A percentile compares a stretch with the other conserved stretches of the same genome.
Evolutionary conservation across 1,139 yeast species (phyloP).

Genomic region (Pichia cactophila): DNA sequence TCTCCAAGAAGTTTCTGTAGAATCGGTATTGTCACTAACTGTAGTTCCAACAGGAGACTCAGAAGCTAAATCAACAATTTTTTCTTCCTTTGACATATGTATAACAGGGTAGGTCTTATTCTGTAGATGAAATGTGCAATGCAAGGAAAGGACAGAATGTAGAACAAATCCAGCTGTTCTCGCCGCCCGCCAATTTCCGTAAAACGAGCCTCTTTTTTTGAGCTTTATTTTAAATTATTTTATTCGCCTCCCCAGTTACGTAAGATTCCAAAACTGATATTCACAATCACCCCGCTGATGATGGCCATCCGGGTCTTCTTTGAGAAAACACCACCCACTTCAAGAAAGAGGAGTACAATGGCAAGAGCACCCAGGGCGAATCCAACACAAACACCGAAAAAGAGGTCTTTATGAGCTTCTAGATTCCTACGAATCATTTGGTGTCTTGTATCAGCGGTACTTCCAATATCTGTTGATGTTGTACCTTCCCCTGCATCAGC

Average conservation of each 20-base stretch:
- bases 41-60: not conserved
- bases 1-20: slow-evolving; percentile 37
- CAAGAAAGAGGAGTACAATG: slow-evolving; percentile 46
- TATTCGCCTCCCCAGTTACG: slow-evolving; percentile 2
- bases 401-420: slow-evolving; percentile 46
- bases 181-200: too few relatives aligned
- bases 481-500: not conserved
- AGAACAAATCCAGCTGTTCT: too few relatives aligned
- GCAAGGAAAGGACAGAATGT: too few relatives aligned
- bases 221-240: too few relatives aligned
- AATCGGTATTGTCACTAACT: slow-evolving; percentile 1
- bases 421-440: slow-evolving; percentile 27
- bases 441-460: not conserved
- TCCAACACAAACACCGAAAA: slow-evolving; percentile 60
- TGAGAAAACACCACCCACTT: slow-evolving; percentile 47
- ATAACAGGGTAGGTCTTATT: not conserved
- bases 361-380: slow-evolving; percentile 58
- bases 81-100: not conserved
- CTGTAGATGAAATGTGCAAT: not conserved
- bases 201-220: too few relatives aligned
- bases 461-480: not conserved
- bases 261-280: slow-evolving; percentile 11
- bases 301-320: slow-evolving; percentile 56
- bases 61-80: not conserved
- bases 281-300: slow-evolving; percentile 42